Percentiles rank a stretch among this genome's conserved stretches.
These are phyloP conservation scores for Fusarium annulatum DNA, from an alignment of 2,329 filamentous ascomycete genomes.

Conservation along the genomic window DNA sequence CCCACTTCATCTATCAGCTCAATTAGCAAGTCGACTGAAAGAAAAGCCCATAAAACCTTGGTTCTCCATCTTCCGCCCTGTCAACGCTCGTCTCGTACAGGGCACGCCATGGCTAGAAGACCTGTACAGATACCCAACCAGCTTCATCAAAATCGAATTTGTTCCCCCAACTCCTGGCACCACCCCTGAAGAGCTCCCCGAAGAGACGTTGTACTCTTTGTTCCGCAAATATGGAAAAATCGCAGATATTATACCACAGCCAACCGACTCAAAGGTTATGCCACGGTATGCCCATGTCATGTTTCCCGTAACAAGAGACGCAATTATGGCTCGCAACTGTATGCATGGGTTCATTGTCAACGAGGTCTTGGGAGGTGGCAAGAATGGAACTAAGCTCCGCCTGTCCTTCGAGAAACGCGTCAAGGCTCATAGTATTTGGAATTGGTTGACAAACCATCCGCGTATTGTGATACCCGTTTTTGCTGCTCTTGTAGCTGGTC, in stretches of 20 bases:
- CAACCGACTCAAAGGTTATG: slow-evolving; percentile 84
- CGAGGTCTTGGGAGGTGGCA: slow-evolving; percentile 78
- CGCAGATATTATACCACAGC: slow-evolving; percentile 82
- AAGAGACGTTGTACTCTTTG: slow-evolving; percentile 86
- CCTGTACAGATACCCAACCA: slow-evolving; percentile 82
- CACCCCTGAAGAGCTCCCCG: slow-evolving; percentile 80
- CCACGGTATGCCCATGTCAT: slow-evolving; percentile 85
- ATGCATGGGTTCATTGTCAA: slow-evolving; percentile 84
- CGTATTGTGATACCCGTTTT: slow-evolving; percentile 86
- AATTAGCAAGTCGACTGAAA: slow-evolving; percentile 71
- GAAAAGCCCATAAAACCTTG: slow-evolving; percentile 83
- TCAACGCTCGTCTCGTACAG: slow-evolving; percentile 78
- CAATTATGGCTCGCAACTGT: slow-evolving; percentile 91
- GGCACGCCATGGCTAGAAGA: slow-evolving; percentile 96
- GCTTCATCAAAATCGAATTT: slow-evolving; percentile 84
- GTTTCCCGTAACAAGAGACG: slow-evolving; percentile 77
- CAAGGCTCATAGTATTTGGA: slow-evolving; percentile 82
- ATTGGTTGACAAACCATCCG: slow-evolving; percentile 88
- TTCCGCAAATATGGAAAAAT: slow-evolving; percentile 94
- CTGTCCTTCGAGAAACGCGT: slow-evolving; percentile 85
- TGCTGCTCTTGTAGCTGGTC: slow-evolving; percentile 81
- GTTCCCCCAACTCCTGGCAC: slow-evolving; percentile 77
- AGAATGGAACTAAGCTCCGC: slow-evolving; percentile 79
- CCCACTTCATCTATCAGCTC: slow-evolving; percentile 48
- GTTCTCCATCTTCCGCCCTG: slow-evolving; percentile 84